Evolutionary conservation across 1,139 yeast species (phyloP), one percentile per base, ranked within the genome.

Genomic region (Magnusiomyces fungicola): DNA sequence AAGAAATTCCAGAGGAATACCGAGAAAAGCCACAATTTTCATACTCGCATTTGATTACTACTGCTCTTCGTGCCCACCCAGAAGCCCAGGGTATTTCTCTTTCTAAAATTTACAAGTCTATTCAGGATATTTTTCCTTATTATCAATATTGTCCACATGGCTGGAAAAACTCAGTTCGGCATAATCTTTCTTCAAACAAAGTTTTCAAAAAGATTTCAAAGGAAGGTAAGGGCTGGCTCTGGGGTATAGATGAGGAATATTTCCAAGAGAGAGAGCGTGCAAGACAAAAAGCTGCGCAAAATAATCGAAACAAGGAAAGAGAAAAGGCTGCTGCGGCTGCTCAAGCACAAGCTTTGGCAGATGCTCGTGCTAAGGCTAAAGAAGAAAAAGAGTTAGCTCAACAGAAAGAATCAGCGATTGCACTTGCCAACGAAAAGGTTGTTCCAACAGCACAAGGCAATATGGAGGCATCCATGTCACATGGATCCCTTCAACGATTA

Each of bases 111-210:
- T 83, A 87, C 64, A 86, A 84, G 50, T 87, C 89, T 1, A 87
- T 92, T 47, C 85, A 85, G 62, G 95, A 87, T 39, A 69, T 84
- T 10, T 90, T 85, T 65, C 98, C 97, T 1, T 92, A 86, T 67
- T 92, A 87, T 67, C 79, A 83, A 61, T 92, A 87, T 67, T 89
- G 97, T 61, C 89, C 95, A 1, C 96, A 89, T 65, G 97, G 97
- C 2, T 92, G 99, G 99, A 98, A 92, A 68, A 83, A 87, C 61
- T 79, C 95, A 1, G 95, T 92, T 16, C 77, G 94, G 45, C 98
- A 92, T 68, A 89, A 88, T 60, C 73, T 92, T 41, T 83, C 90
- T 23, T 73, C 88, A 57, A 89, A 89, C 67, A 88, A 88, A 67
- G 81, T 90, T 7, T 92, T 92, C 69, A 77, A 81, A 52, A 81